A percentile compares a stretch with the other conserved stretches of the same genome.
Evolutionary conservation across 805 yeast genomes (phyloP).

Genomic region (Nakazawaea ambrosiae): DNA sequence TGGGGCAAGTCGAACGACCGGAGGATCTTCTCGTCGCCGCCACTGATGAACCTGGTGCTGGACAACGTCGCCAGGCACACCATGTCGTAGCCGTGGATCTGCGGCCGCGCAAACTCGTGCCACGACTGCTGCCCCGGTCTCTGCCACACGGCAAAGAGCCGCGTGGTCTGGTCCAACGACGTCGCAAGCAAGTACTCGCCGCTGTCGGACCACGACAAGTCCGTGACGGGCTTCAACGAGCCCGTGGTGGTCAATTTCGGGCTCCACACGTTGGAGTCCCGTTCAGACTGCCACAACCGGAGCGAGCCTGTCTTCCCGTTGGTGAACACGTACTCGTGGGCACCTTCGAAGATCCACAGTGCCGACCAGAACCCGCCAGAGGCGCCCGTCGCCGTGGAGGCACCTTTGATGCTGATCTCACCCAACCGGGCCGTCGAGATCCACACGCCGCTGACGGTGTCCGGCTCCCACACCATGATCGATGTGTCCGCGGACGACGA

Average conservation of each 20-base stretch:
- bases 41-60: slow-evolving; percentile 69
- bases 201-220: slow-evolving; percentile 62
- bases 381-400: slow-evolving; percentile 97
- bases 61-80: slow-evolving; percentile 61
- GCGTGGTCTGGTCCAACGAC: slow-evolving; percentile 89
- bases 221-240: slow-evolving; percentile 67
- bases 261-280: slow-evolving; percentile 30
- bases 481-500: slow-evolving; percentile 93
- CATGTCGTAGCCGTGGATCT: slow-evolving; percentile 98
- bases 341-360: slow-evolving; percentile 54
- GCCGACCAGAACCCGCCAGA: slow-evolving; percentile 60
- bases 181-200: slow-evolving; percentile 70
- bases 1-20: slow-evolving; percentile 86
- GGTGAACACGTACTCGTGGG: slow-evolving; percentile 54
- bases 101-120: slow-evolving; percentile 95
- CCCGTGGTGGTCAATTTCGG: slow-evolving; percentile 66
- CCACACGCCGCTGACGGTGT: slow-evolving; percentile 84
- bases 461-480: slow-evolving; percentile 91
- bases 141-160: slow-evolving; percentile 67
- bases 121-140: slow-evolving; percentile 40
- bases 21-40: slow-evolving; percentile 91
- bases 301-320: slow-evolving; percentile 92
- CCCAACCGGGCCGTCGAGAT: slow-evolving; percentile 75
- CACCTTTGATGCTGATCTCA: slow-evolving; percentile 91
- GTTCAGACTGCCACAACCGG: slow-evolving; percentile 56